These are phyloP conservation scores for Mortierella sp. DNA, from an alignment of 371 early-diverging fungal species.

Conservation along the genomic window DNA sequence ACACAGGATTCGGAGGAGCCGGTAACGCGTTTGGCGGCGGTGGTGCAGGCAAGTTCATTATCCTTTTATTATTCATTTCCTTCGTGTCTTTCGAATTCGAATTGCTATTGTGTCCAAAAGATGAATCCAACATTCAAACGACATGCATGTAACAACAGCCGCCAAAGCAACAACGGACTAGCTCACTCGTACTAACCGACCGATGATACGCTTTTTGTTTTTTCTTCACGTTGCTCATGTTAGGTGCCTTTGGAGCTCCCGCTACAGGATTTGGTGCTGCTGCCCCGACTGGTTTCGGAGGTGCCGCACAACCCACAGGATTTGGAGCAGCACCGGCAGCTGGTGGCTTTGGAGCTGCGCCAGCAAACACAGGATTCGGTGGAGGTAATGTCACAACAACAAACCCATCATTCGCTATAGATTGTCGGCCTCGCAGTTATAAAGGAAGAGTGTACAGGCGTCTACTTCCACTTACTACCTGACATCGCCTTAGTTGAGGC, in stretches of 20 bases:
- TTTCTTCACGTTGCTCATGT: background rate
- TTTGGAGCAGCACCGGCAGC: constrained; percentile 45
- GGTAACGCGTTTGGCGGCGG: constrained; percentile 47
- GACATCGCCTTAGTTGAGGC: background rate
- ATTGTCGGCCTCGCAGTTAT: background rate
- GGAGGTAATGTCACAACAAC: constrained; percentile 26
- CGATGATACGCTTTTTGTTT: background rate
- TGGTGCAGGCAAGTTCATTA: constrained; percentile 28
- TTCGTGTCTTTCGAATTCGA: background rate
- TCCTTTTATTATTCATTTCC: background rate
- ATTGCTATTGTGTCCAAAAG: background rate
- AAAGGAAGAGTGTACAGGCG: background rate
- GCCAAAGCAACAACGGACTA: too few species aligned
- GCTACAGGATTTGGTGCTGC: constrained; percentile 60
- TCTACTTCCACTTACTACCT: background rate
- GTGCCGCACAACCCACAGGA: constrained; percentile 41
- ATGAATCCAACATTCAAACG: background rate
- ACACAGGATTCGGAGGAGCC: constrained; percentile 51
- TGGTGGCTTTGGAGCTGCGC: constrained; percentile 43
- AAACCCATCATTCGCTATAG: background rate
- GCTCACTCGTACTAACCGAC: background rate
- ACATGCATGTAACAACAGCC: background rate
- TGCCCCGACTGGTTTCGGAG: constrained; percentile 57
- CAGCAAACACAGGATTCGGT: constrained; percentile 47
- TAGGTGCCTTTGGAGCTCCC: constrained; percentile 50